Percentiles rank a stretch among this genome's conserved stretches.
Conservation (phyloP, 2,329 filamentous ascomycete species). For the Tetracladium maxilliforme region DNA sequence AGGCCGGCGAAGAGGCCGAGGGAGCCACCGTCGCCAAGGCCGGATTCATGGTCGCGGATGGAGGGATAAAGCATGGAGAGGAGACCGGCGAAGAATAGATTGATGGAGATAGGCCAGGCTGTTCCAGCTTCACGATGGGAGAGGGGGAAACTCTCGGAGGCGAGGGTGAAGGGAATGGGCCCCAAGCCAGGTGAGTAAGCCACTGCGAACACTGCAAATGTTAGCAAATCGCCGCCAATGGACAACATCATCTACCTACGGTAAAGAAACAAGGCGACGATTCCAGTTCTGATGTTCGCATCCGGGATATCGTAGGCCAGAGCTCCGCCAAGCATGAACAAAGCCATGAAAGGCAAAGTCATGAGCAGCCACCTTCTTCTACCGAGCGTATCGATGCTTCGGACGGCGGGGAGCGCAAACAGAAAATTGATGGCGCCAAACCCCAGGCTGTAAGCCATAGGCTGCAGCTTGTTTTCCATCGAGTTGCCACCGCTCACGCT, state of each 20-base stretch:
- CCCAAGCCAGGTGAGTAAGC: slow-evolving; percentile 14
- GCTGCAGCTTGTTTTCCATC: slow-evolving; percentile 20
- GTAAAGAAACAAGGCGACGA: slow-evolving; percentile 22
- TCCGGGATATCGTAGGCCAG: slow-evolving; percentile 14
- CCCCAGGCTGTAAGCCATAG: slow-evolving; percentile 9
- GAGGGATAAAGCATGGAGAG: slow-evolving; percentile 23
- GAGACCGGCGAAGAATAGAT: slow-evolving; percentile 29
- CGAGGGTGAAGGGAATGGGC: slow-evolving; percentile 32
- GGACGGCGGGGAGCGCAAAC: slow-evolving; percentile 23
- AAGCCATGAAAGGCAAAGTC: slow-evolving; percentile 26
- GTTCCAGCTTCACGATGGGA: slow-evolving; percentile 32
- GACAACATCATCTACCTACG: slow-evolving; percentile 6
- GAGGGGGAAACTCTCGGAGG: slow-evolving; percentile 30
- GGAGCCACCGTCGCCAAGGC: slow-evolving; percentile 16
- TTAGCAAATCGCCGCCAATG: neutral
- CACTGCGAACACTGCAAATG: too few relatives aligned
- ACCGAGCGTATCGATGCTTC: slow-evolving; percentile 24
- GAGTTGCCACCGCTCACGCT: slow-evolving; percentile 28
- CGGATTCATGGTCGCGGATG: slow-evolving; percentile 6
- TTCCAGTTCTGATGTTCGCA: slow-evolving; percentile 8
- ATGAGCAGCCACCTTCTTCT: slow-evolving; percentile 25
- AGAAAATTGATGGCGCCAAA: slow-evolving; percentile 25
- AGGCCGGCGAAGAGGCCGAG: slow-evolving; percentile 30
- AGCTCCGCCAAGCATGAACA: slow-evolving; percentile 23
- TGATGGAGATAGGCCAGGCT: slow-evolving; percentile 29